Base-by-base conservation (phyloP, 805 yeast species). In the Candida broadrunensis region DNA sequence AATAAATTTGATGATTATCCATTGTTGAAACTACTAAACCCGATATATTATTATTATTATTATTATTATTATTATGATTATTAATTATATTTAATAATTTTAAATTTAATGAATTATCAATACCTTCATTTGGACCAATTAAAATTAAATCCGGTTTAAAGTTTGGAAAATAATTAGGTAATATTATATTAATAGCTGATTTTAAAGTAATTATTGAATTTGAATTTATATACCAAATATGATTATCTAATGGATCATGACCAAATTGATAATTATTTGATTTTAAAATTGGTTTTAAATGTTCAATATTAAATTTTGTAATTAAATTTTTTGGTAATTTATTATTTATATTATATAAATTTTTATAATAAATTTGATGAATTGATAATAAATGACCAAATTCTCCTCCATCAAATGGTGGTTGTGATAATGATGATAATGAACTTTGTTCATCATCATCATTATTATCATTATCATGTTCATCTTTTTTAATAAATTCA, bases 221-320 rank as follows among this genome's bases (percentile, higher is more conserved):
- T 6, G 58, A 51, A 40, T 64, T 58, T 19, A 67, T 61, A 42
- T 55, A 66, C 72, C 72, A 66, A 36, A 56, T 49, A 39, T 54
- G 39, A 24, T 43, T 39, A 39, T 63, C 56, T 33, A 61, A 47
- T 14, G 68, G 65, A 47, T 67, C 72, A 48, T 61, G 66, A 33
- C 71, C 72, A 38, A 48, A 57, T 13, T 49, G 41, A 12, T 37
- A 31, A 15, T 30, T 42, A 13, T 8, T n/a, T 43, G 31, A 16
- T 31, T 35, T 5, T n/a, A 20, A 3, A 41, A 40, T 15, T 33
- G 36, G 23, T 18, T 15, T 19, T 38, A 5, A 36, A 27, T 15
- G 17, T 4, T 17, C 32, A 6, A 36, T 18, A 18, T 38, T 47
- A 14, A 34, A 34, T 13, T 36, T 24, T 18, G 42, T 25, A 14